A percentile compares a stretch with the other conserved stretches of the same genome.
phyloP scores from a whole-genome alignment of 805 yeast genomes.

The Saccharomycopsis malanga region DNA sequence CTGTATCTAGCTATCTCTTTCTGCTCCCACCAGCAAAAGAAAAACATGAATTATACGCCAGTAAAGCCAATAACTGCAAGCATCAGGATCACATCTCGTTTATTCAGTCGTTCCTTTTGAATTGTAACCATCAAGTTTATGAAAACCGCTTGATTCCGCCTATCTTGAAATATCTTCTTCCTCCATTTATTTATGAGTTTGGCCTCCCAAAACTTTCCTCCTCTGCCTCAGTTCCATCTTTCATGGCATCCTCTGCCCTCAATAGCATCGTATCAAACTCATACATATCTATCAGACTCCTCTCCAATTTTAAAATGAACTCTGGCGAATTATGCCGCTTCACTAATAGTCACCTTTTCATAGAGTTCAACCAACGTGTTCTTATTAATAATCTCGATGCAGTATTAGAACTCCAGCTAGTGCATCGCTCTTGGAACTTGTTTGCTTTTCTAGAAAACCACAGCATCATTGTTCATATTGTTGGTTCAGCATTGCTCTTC shows the following conservation, averaged over 20 bases:
- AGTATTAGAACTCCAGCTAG: constrained; percentile 1
- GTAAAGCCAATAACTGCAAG: too few relatives aligned
- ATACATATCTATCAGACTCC: background rate
- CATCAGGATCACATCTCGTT: too few relatives aligned
- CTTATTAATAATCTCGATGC: constrained; percentile 13
- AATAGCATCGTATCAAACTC: background rate
- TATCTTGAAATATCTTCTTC: constrained; percentile 6
- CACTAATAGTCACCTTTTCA: background rate
- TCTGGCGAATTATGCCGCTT: background rate
- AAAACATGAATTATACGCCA: too few relatives aligned
- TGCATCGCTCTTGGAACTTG: background rate
- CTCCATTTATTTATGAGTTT: constrained; percentile 6
- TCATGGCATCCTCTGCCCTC: background rate
- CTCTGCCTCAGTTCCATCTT: background rate
- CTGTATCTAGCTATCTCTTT: too few relatives aligned
- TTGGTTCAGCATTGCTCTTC: constrained; percentile 8
- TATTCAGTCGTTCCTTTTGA: constrained; percentile 3
- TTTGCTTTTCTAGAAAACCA: background rate
- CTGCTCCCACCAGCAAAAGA: too few relatives aligned
- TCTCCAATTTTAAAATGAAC: background rate
- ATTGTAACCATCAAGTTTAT: background rate
- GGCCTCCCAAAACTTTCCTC: constrained; percentile 1
- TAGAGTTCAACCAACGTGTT: constrained; percentile 13
- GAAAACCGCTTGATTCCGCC: constrained; percentile 9
- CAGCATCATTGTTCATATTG: constrained; percentile 4